Percentiles rank a stretch among this genome's conserved stretches.
Conservation (phyloP, 2,329 filamentous ascomycete species). For the Hypoxylon sp. region DNA sequence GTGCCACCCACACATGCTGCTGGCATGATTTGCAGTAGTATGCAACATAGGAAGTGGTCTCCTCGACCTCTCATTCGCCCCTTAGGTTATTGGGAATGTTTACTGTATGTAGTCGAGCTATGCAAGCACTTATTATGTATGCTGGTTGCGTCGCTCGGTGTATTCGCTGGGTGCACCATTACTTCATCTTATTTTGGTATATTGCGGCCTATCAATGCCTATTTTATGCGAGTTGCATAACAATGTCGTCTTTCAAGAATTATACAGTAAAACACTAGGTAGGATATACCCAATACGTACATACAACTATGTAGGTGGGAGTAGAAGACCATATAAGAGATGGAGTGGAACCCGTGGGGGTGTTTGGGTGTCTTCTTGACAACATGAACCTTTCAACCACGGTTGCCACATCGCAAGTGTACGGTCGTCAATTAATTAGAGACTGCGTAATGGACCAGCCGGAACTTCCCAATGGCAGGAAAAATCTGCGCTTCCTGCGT, state of each 20-base stretch:
- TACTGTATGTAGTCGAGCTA: constrained; percentile 38
- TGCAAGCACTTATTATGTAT: constrained; percentile 28
- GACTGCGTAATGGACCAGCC: constrained; percentile 33
- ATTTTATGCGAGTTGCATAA: constrained; percentile 41
- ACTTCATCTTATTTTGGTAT: constrained; percentile 38
- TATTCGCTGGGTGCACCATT: constrained; percentile 36
- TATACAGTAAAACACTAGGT: constrained; percentile 36
- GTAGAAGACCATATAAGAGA: constrained; percentile 30
- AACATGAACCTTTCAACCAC: constrained; percentile 46
- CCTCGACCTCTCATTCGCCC: constrained; percentile 30
- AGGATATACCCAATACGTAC: constrained; percentile 33
- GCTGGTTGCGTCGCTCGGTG: constrained; percentile 18
- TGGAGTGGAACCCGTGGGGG: constrained; percentile 52
- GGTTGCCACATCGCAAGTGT: constrained; percentile 46
- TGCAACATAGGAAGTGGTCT: constrained; percentile 30
- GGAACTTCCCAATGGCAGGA: constrained; percentile 37
- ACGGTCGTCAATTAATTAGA: constrained; percentile 43
- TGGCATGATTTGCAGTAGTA: constrained; percentile 41
- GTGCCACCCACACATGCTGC: constrained; percentile 39
- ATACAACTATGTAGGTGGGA: constrained; percentile 17
- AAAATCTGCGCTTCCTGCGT: constrained; percentile 25
- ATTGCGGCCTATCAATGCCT: constrained; percentile 42
- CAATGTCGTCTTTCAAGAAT: constrained; percentile 31
- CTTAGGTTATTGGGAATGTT: constrained; percentile 30
- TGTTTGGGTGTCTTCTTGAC: constrained; percentile 31